Evolutionary conservation across 2,329 filamentous ascomycete genomes (phyloP).

Genomic region (Diaporthe citriasiana): DNA sequence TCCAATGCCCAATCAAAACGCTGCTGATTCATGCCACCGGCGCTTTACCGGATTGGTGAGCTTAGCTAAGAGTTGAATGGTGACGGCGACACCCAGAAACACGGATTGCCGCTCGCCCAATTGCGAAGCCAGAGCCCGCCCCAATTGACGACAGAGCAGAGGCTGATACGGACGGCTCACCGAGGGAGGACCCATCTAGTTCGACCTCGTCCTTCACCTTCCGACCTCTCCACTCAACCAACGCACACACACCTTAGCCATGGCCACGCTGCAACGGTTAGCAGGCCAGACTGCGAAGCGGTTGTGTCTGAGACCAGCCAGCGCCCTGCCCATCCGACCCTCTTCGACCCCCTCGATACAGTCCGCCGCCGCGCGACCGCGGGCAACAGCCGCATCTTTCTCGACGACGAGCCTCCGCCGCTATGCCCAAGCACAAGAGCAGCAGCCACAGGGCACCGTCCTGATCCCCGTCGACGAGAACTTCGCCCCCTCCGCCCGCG

Average conservation of each 20-base stretch:
- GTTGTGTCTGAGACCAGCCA: slow-evolving; percentile 66
- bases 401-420: slow-evolving; percentile 74
- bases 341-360: slow-evolving; percentile 42
- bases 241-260: slow-evolving; percentile 56
- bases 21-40: slow-evolving; percentile 30
- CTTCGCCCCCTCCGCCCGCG: slow-evolving; percentile 65
- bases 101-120: slow-evolving; percentile 22
- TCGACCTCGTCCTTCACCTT: slow-evolving; percentile 40
- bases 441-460: slow-evolving; percentile 66
- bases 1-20: slow-evolving; percentile 32
- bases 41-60: slow-evolving; percentile 31
- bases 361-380: slow-evolving; percentile 45
- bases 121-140: slow-evolving; percentile 42
- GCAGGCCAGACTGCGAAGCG: slow-evolving; percentile 79
- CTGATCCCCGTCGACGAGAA: slow-evolving; percentile 75
- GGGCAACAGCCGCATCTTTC: slow-evolving; percentile 58
- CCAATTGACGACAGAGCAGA: slow-evolving; percentile 51
- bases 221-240: slow-evolving; percentile 47
- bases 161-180: slow-evolving; percentile 44
- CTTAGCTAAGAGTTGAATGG: slow-evolving; percentile 35
- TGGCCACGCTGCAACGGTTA: slow-evolving; percentile 81
- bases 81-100: slow-evolving; percentile 38
- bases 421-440: slow-evolving; percentile 69
- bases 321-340: slow-evolving; percentile 46
- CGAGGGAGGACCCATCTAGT: slow-evolving; percentile 44